A percentile compares a stretch with the other conserved stretches of the same genome.
Conservation (phyloP, 768 basidiomycete species). For the Lactifluus rugatus region DNA sequence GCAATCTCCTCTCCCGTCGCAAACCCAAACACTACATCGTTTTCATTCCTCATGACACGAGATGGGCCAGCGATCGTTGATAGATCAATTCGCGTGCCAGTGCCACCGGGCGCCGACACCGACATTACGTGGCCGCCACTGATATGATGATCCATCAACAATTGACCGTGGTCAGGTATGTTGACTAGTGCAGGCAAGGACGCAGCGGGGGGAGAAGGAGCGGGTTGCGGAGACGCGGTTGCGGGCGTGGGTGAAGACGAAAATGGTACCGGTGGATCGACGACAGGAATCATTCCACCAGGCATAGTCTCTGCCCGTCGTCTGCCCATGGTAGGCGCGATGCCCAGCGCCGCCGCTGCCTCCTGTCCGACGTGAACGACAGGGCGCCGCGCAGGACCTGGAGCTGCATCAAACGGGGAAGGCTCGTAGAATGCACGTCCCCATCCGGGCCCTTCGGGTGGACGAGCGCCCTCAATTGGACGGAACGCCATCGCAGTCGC, state of each 20-base stretch:
- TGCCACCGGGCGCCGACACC: not conserved
- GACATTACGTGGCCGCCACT: not conserved
- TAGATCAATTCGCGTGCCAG: conserved; percentile 19
- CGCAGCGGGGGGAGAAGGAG: not conserved
- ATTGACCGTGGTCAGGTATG: conserved; percentile 8
- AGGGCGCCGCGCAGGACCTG: conserved; percentile 7
- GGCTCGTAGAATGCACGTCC: conserved; percentile 20
- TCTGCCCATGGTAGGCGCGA: conserved; percentile 4
- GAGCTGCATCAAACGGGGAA: conserved; percentile 13
- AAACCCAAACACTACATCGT: conserved; percentile 11
- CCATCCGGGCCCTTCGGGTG: conserved; percentile 16
- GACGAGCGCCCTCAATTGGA: conserved; percentile 13
- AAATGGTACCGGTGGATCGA: conserved; percentile 10
- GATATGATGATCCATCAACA: conserved; percentile 1
- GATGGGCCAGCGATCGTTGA: conserved; percentile 18
- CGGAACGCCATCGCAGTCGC: conserved; percentile 15
- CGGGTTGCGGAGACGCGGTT: not conserved
- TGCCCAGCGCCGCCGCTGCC: conserved; percentile 2
- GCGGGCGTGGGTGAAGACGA: not conserved
- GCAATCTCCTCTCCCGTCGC: conserved; percentile 16
- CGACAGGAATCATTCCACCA: conserved; percentile 18
- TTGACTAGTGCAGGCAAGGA: not conserved
- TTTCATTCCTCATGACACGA: conserved; percentile 11
- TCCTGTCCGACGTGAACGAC: conserved; percentile 16
- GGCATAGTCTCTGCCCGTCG: conserved; percentile 22